Evolutionary conservation across 2,329 filamentous ascomycete genomes (phyloP).

Genomic region (Fusarium dimerum): DNA sequence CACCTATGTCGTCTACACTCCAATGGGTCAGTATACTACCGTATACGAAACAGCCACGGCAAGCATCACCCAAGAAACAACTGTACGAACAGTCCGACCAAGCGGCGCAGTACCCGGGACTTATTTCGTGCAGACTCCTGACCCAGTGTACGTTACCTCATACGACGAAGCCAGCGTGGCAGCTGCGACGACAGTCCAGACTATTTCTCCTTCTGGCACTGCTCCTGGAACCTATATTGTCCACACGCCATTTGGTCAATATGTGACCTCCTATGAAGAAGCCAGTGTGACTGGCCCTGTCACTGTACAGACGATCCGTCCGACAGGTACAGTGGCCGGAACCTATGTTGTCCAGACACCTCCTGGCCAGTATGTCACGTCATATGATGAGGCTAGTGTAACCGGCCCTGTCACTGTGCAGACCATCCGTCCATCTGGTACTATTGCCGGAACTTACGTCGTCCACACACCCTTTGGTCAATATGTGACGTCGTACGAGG

Average conservation of each 20-base stretch:
- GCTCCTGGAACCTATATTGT: neutral
- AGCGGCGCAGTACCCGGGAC: neutral
- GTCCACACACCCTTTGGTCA: neutral
- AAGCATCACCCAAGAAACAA: neutral
- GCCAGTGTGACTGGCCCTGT: neutral
- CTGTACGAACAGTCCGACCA: neutral
- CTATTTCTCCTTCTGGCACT: neutral
- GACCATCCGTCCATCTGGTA: no score
- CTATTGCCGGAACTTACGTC: neutral
- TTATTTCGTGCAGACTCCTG: slow-evolving; percentile 3
- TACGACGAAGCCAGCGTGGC: neutral
- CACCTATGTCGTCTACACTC: slow-evolving; percentile 10
- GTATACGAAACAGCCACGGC: neutral
- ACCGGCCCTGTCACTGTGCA: no score
- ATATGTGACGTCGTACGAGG: neutral
- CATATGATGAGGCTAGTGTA: no score
- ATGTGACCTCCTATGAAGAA: slow-evolving; percentile 1
- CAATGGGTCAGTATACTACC: neutral
- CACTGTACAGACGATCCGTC: neutral
- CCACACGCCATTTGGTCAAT: neutral
- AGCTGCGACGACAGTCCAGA: neutral
- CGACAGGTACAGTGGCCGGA: neutral
- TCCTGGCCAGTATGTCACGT: no score
- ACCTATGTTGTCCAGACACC: no score
- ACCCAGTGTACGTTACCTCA: neutral